Evolutionary conservation across 805 yeast genomes (phyloP).

Genomic region (Yarrowia deformans): DNA sequence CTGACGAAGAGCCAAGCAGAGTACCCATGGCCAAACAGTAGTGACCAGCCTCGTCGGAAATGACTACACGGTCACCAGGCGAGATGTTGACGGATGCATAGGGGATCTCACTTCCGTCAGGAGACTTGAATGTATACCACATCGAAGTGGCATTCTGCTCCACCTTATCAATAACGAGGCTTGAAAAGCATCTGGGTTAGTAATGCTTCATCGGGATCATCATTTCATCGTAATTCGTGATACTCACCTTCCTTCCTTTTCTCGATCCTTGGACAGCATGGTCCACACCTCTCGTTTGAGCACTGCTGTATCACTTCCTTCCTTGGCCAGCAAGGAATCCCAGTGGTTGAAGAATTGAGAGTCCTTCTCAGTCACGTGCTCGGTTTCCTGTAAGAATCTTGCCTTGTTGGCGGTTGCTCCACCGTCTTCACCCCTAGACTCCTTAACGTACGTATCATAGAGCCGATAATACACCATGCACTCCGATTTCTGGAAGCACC

Average conservation of each 20-base stretch:
- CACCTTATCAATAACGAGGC: constrained; percentile 36
- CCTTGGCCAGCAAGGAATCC: constrained; percentile 75
- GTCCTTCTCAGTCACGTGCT: constrained; percentile 59
- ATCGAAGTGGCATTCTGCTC: constrained; percentile 21
- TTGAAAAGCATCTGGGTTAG: constrained; percentile 54
- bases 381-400: constrained; percentile 49
- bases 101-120: constrained; percentile 27
- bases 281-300: constrained; percentile 74
- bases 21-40: constrained; percentile 73
- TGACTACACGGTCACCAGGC: constrained; percentile 67
- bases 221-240: constrained; percentile 43
- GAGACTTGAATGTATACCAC: constrained; percentile 21
- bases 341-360: constrained; percentile 70
- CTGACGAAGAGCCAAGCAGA: constrained; percentile 56
- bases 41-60: constrained; percentile 84
- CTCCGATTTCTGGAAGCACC: constrained; percentile 61
- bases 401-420: constrained; percentile 31
- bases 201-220: constrained; percentile 47
- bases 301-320: constrained; percentile 65
- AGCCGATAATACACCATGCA: constrained; percentile 70
- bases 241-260: constrained; percentile 64
- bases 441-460: constrained; percentile 64
- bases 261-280: constrained; percentile 64
- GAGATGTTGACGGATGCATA: constrained; percentile 43
- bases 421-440: constrained; percentile 57